Percentiles rank a stretch among this genome's conserved stretches.
Conservation (phyloP, 1,139 yeast species). For the Starmera stellimalicola region DNA sequence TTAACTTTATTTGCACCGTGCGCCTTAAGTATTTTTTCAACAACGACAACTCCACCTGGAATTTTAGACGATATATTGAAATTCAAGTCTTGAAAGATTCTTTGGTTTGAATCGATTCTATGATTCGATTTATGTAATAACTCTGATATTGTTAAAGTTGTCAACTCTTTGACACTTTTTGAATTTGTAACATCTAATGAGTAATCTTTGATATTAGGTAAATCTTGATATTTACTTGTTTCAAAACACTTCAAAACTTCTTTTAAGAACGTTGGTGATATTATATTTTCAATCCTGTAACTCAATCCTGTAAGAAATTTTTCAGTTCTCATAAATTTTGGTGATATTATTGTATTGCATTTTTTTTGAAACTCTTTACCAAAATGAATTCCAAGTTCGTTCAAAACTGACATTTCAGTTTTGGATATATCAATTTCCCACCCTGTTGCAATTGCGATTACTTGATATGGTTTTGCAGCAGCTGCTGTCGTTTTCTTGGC, state of each 20-base stretch:
- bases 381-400: slow-evolving; percentile 30
- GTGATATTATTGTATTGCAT: slow-evolving; percentile 57
- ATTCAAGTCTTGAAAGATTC: slow-evolving; percentile 34
- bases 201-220: slow-evolving; percentile 24
- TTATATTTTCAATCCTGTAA: slow-evolving; percentile 21
- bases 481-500: slow-evolving; percentile 1
- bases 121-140: slow-evolving; percentile 22
- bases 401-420: slow-evolving; percentile 27
- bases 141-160: slow-evolving; percentile 13
- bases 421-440: slow-evolving; percentile 40
- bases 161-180: slow-evolving; percentile 21
- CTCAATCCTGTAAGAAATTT: slow-evolving; percentile 50
- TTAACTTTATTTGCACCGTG: slow-evolving; percentile 50
- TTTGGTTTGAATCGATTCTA: slow-evolving; percentile 25
- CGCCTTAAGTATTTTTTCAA: slow-evolving; percentile 50
- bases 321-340: slow-evolving; percentile 72
- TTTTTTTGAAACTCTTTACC: slow-evolving; percentile 34
- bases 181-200: slow-evolving; percentile 24
- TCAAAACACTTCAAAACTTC: slow-evolving; percentile 29
- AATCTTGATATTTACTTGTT: slow-evolving; percentile 15
- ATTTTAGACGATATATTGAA: slow-evolving; percentile 54
- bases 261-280: slow-evolving; percentile 23
- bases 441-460: slow-evolving; percentile 53
- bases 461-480: slow-evolving; percentile 19
- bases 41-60: slow-evolving; percentile 58